Percentiles rank a stretch among this genome's conserved stretches.
Conservation (phyloP, 1,139 yeast species). For the Casaregolazyma suthepensis region DNA sequence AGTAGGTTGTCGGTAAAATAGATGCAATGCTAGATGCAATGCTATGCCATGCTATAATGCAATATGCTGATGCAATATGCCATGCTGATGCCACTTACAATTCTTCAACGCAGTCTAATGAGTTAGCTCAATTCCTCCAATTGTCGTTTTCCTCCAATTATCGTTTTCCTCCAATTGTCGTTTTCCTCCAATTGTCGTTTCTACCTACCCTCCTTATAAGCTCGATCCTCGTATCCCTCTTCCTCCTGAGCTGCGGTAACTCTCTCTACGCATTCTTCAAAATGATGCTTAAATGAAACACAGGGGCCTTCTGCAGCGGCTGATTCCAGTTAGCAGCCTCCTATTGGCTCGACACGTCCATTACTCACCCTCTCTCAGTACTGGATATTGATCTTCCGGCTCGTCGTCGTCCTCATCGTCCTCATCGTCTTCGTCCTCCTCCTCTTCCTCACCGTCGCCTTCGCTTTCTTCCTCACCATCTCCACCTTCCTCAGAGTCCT, state of each 20-base stretch:
- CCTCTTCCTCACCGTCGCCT: constrained; percentile 38
- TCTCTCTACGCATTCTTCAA: constrained; percentile 91
- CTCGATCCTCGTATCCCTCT: constrained; percentile 68
- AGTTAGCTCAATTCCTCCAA: too few relatives aligned
- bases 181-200: too few relatives aligned
- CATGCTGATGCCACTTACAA: constrained; percentile 33
- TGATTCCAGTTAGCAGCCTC: constrained; percentile 6
- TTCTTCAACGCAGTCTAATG: constrained; percentile 93
- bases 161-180: too few relatives aligned
- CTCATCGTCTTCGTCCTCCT: constrained; percentile 40
- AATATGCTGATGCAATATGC: too few relatives aligned
- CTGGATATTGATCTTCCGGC: constrained; percentile 32
- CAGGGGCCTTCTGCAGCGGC: constrained; percentile 56
- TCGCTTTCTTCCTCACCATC: constrained; percentile 37
- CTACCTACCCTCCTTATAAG: constrained; percentile 62
- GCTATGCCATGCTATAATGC: too few relatives aligned
- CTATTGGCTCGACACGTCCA: background rate
- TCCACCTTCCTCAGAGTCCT: constrained; percentile 9
- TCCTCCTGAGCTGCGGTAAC: constrained; percentile 83
- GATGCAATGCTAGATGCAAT: background rate
- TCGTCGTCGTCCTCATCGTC: constrained; percentile 52
- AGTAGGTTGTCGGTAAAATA: constrained; percentile 5
- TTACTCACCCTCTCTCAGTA: constrained; percentile 30
- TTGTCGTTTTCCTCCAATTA: too few relatives aligned
- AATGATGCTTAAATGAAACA: constrained; percentile 76